phyloP scores from a whole-genome alignment of 2,329 filamentous ascomycete species.

The Chaetothyriales sp. region DNA sequence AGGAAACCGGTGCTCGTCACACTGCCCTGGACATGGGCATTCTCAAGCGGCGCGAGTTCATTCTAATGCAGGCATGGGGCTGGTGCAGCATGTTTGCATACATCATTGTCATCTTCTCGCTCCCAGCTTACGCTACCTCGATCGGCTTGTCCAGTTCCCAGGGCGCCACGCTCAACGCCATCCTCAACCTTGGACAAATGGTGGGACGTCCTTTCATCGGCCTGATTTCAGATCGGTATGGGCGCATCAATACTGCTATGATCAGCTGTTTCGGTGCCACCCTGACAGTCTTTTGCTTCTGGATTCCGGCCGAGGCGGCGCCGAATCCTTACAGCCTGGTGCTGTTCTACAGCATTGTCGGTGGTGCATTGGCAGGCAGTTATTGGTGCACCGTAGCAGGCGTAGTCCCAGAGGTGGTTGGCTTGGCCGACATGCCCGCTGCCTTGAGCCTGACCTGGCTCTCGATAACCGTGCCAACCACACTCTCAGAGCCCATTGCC shows the following conservation, averaged over 20 bases:
- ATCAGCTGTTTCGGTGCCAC: constrained; percentile 41
- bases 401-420: constrained; percentile 46
- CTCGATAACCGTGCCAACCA: constrained; percentile 38
- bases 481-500: constrained; percentile 40
- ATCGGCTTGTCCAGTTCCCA: constrained; percentile 46
- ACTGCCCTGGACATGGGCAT: constrained; percentile 39
- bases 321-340: constrained; percentile 31
- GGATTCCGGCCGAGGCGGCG: constrained; percentile 45
- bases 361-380: constrained; percentile 44
- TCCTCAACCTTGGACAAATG: constrained; percentile 49
- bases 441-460: constrained; percentile 46
- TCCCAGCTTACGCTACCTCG: constrained; percentile 46
- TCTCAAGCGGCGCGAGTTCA: constrained; percentile 39
- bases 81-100: constrained; percentile 51
- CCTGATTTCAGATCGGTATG: constrained; percentile 45
- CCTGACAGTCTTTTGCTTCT: constrained; percentile 45
- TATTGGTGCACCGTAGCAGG: constrained; percentile 46
- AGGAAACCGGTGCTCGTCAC: constrained; percentile 37
- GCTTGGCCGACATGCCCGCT: constrained; percentile 40
- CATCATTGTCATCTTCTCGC: constrained; percentile 47
- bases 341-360: constrained; percentile 43
- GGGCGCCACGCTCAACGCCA: constrained; percentile 44
- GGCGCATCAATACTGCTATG: constrained; percentile 47
- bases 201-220: constrained; percentile 44
- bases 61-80: constrained; percentile 44